Percentiles rank a stretch among this genome's conserved stretches.
These are phyloP conservation scores for Daldinia concentrica DNA, from an alignment of 495 filamentous ascomycete genomes.

Conservation along the genomic window DNA sequence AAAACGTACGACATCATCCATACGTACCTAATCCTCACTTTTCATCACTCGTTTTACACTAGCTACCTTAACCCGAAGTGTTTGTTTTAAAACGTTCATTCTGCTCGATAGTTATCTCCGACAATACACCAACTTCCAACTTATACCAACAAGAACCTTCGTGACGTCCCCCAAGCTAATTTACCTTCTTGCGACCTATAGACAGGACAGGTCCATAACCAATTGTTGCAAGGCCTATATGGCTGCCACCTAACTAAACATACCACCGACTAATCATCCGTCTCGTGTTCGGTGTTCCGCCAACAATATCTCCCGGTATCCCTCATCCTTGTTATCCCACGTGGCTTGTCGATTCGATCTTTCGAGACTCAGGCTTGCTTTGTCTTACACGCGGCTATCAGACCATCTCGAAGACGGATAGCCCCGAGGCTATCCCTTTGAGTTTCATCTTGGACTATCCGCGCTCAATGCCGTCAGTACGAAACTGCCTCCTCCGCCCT, in stretches of 20 bases:
- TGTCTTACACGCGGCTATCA: constrained; percentile 27
- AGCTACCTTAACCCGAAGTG: constrained; percentile 1
- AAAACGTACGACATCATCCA: constrained; percentile 30
- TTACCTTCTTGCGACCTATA: constrained; percentile 9
- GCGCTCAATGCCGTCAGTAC: constrained; percentile 53
- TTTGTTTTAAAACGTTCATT: constrained; percentile 10
- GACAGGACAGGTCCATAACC: neutral
- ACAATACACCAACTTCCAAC: constrained; percentile 6
- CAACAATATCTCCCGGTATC: constrained; percentile 22
- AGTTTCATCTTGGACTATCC: constrained; percentile 26
- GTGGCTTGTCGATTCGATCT: constrained; percentile 34
- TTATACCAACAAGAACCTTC: constrained; percentile 1
- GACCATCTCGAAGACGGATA: constrained; percentile 37
- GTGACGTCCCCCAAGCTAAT: constrained; percentile 6
- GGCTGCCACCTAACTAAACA: constrained; percentile 22
- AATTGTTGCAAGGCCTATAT: neutral
- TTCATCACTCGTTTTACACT: neutral
- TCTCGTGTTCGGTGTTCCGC: constrained; percentile 27
- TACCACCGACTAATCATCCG: constrained; percentile 30
- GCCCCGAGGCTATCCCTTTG: constrained; percentile 41
- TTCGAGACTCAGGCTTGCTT: constrained; percentile 20
- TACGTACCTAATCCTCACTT: constrained; percentile 8
- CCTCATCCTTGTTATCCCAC: constrained; percentile 31
- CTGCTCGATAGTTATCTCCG: neutral
- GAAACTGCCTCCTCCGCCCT: constrained; percentile 58